Base-by-base conservation (phyloP, 257 asterid genomes). In the Solanum infundibuliforme region DNA sequence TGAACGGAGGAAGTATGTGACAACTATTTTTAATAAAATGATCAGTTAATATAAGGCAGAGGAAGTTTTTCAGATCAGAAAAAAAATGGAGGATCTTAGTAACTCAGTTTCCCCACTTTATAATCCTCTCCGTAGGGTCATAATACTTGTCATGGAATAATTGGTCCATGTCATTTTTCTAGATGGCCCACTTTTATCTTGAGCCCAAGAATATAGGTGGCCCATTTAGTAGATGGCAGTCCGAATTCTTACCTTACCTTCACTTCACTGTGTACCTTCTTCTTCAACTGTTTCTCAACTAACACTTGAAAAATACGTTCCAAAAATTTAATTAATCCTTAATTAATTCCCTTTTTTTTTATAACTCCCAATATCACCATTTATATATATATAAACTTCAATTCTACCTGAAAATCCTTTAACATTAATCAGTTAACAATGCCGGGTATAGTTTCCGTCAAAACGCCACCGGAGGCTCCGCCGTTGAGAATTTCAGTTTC, bases 361-460 rank as follows among this genome's bases (percentile, higher is more conserved):
- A 29, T 73, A 39, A 39, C 62, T 85, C 39, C 65, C 31, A 12
- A 43, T 71, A 39, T 74, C 72, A 8, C 62, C 29, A 43, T 41
- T 41, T 39, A 66, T 69, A 43, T 43, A 43, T 46, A 31, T 14
- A 5, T 2, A 86, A 68, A 20, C 60, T 69, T 31, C n/a, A 20
- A 27, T 69, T 41, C 34, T 35, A 11, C n/a, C 41, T 69, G 43
- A 69, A 48, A 38, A 86, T 23, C 65, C 84, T 23, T 52, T 88
- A 52, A 31, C 31, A 39, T 34, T 87, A 12, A 43, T 82, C 72
- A 6, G 38, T 12, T 32, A 52, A 89, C 55, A 86, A 97, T 97
- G 99, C 99, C 99, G 60, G 99, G 99, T 8, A 36, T 97, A 84
- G 98, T 94, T 23, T 96, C 99, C 31, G 92, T 95, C 2, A 95